Conservation (phyloP, 345 rosid genomes). For the Raphanus raphanistrum region DNA sequence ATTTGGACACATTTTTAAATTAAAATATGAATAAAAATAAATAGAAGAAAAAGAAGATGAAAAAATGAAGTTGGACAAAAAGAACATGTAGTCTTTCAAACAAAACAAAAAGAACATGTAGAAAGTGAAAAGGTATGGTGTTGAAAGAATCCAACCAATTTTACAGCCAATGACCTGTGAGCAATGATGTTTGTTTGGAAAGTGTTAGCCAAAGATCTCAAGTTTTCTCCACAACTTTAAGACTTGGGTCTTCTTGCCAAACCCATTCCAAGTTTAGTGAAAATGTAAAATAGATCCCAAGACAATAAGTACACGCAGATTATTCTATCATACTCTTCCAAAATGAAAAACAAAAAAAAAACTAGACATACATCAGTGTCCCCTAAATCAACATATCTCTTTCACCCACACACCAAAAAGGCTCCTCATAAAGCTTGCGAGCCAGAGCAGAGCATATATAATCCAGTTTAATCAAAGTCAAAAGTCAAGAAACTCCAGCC, state of each 20-base stretch:
- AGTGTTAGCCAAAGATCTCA: neutral
- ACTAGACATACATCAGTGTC: neutral
- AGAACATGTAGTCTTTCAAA: too few species aligned
- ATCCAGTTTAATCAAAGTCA: slow-evolving; percentile 65
- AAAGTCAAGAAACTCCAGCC: slow-evolving; percentile 97
- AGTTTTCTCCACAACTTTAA: neutral
- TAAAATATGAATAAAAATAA: too few species aligned
- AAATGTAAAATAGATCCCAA: slow-evolving; percentile 5
- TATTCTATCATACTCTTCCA: slow-evolving; percentile 14
- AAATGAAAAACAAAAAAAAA: slow-evolving; percentile 13
- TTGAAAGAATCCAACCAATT: too few species aligned
- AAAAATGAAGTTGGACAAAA: too few species aligned
- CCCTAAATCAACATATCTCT: slow-evolving; percentile 12
- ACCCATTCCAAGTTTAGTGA: neutral
- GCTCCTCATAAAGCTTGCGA: slow-evolving; percentile 53
- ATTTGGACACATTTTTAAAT: too few species aligned
- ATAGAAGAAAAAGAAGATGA: too few species aligned
- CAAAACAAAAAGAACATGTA: too few species aligned
- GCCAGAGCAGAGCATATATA: slow-evolving; percentile 34
- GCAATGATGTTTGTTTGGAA: neutral
- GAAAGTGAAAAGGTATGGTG: too few species aligned
- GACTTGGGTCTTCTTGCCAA: neutral
- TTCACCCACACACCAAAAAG: slow-evolving; percentile 19
- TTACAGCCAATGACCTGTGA: too few species aligned
- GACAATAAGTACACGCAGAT: neutral